Evolutionary conservation across 73 alveolate genomes (phyloP).

Genomic region (Urostyla sp.): DNA sequence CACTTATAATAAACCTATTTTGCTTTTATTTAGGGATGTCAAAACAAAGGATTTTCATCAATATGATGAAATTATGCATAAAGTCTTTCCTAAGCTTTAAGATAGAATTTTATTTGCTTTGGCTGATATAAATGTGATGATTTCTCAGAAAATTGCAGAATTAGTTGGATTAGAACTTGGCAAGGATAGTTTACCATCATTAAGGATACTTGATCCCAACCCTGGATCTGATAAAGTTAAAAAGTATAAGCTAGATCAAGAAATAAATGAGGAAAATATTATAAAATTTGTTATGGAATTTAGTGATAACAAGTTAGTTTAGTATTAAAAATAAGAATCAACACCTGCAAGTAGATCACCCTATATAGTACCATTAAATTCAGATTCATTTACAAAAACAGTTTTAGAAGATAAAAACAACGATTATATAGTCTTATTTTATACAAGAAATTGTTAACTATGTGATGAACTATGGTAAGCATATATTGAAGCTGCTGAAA

Average conservation of each 20-base stretch:
- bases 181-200: conserved; percentile 19
- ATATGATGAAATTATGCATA: background rate
- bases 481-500: conserved; percentile 44
- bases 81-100: conserved; percentile 4
- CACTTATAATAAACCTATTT: conserved; percentile 29
- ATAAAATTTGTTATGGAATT: conserved; percentile 22
- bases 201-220: conserved; percentile 54
- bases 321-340: background rate
- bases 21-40: conserved; percentile 21
- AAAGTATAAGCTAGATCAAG: background rate
- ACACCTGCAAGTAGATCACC: conserved; percentile 11
- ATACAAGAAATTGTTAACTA: conserved; percentile 15
- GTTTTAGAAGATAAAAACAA: conserved; percentile 15
- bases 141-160: conserved; percentile 23
- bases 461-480: conserved; percentile 48
- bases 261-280: conserved; percentile 21
- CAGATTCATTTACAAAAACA: background rate
- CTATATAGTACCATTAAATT: background rate
- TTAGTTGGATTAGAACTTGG: conserved; percentile 43
- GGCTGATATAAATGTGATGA: conserved; percentile 27
- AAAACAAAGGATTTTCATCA: conserved; percentile 12
- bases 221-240: conserved; percentile 21
- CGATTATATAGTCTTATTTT: conserved; percentile 29
- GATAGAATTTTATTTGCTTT: background rate
- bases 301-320: background rate